phyloP scores from a whole-genome alignment of 2,329 filamentous ascomycete genomes.

The Niveomyces coronatus region DNA sequence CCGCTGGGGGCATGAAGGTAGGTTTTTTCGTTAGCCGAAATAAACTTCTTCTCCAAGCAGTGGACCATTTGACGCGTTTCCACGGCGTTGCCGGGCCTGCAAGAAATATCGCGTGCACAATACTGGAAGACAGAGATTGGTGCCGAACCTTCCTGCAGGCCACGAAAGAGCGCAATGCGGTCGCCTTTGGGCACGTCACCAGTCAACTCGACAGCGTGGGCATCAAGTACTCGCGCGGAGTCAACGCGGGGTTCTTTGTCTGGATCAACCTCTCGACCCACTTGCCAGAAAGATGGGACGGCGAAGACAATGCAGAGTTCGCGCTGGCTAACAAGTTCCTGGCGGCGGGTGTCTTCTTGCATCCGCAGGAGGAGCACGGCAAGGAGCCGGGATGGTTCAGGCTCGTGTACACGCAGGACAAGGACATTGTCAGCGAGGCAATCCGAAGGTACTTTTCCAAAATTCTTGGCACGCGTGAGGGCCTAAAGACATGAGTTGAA shows the following conservation, averaged over 20 bases:
- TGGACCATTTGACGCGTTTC: conserved; percentile 33
- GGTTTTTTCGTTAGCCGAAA: conserved; percentile 36
- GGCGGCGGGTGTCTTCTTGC: conserved; percentile 39
- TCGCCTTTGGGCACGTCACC: conserved; percentile 29
- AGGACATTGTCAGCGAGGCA: conserved; percentile 25
- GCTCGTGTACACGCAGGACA: conserved; percentile 38
- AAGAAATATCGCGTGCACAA: conserved; percentile 29
- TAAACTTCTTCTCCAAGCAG: conserved; percentile 20
- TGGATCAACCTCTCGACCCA: conserved; percentile 40
- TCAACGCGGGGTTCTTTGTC: conserved; percentile 49
- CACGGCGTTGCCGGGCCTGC: conserved; percentile 35
- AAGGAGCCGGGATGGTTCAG: conserved; percentile 42
- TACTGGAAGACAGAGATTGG: conserved; percentile 37
- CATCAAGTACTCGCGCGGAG: conserved; percentile 31
- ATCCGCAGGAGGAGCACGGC: conserved; percentile 35
- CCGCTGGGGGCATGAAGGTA: conserved; percentile 39
- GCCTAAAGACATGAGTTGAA: too few relatives aligned
- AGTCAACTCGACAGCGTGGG: conserved; percentile 27
- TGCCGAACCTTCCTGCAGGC: conserved; percentile 31
- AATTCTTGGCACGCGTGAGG: too few relatives aligned
- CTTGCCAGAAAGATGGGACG: conserved; percentile 21
- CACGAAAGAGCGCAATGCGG: conserved; percentile 28
- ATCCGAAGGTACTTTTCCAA: conserved; percentile 20
- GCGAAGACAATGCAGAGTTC: conserved; percentile 29
- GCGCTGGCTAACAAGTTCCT: conserved; percentile 32